These are phyloP conservation scores for Myxozyma mucilagina DNA, from an alignment of 805 yeast species.

Conservation along the genomic window DNA sequence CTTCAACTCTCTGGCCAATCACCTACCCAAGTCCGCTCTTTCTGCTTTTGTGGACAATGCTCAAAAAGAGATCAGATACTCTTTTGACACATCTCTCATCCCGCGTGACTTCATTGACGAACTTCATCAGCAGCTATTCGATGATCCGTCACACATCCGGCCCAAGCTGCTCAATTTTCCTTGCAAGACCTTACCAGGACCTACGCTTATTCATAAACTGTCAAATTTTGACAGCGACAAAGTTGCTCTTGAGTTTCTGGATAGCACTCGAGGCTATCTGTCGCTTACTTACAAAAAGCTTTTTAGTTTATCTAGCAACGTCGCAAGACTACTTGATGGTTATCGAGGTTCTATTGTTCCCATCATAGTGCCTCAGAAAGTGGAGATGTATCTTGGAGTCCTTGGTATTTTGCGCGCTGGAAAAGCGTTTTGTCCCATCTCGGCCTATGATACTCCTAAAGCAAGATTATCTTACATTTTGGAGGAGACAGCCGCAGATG, in stretches of 20 bases:
- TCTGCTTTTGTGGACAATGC: neutral
- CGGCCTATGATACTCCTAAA: slow-evolving; percentile 23
- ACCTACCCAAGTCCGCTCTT: neutral
- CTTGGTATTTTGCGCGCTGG: slow-evolving; percentile 34
- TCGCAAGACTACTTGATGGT: slow-evolving; percentile 1
- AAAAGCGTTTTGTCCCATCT: slow-evolving; percentile 33
- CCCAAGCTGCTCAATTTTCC: slow-evolving; percentile 13
- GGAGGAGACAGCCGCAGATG: slow-evolving; percentile 24
- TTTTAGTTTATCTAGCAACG: neutral
- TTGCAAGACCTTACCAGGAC: slow-evolving; percentile 8
- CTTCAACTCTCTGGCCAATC: neutral
- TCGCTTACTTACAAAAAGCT: slow-evolving; percentile 15
- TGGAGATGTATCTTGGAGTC: slow-evolving; percentile 29
- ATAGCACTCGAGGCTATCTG: neutral
- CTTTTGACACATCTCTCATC: neutral
- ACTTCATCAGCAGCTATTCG: neutral
- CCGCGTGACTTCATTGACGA: slow-evolving; percentile 3
- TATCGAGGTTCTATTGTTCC: slow-evolving; percentile 24
- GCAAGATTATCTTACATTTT: slow-evolving; percentile 27
- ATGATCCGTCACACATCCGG: neutral
- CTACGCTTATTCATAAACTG: slow-evolving; percentile 13
- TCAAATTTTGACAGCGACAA: neutral
- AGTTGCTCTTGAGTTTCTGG: slow-evolving; percentile 21
- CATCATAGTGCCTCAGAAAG: slow-evolving; percentile 29
- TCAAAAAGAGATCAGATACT: neutral